Conservation (phyloP, 805 yeast genomes). For the Pichia sporocuriosa region DNA sequence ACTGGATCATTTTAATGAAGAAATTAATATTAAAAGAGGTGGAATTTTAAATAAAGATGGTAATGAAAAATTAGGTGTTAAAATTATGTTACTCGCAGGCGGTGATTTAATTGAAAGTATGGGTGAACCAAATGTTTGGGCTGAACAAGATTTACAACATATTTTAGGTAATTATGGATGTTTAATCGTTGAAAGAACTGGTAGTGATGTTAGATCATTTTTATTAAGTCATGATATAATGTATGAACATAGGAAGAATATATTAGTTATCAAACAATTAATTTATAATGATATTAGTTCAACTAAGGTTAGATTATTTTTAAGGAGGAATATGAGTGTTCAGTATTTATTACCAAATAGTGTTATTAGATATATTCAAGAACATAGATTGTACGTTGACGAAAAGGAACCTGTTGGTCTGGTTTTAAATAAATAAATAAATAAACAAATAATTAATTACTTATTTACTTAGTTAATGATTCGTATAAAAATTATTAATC, state of each 20-base stretch:
- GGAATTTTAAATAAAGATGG: slow-evolving; percentile 62
- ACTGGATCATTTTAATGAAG: slow-evolving; percentile 93
- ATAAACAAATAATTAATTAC: neutral
- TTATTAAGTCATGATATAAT: slow-evolving; percentile 89
- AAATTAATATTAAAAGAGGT: slow-evolving; percentile 82
- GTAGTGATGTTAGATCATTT: slow-evolving; percentile 90
- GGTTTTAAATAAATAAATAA: slow-evolving; percentile 40
- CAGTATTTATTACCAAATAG: slow-evolving; percentile 91
- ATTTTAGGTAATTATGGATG: slow-evolving; percentile 95
- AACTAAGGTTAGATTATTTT: slow-evolving; percentile 86
- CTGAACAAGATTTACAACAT: slow-evolving; percentile 90
- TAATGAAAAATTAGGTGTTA: slow-evolving; percentile 58
- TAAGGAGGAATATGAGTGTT: slow-evolving; percentile 93
- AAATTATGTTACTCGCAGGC: slow-evolving; percentile 94
- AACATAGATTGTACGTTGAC: slow-evolving; percentile 75
- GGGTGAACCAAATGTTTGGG: slow-evolving; percentile 99
- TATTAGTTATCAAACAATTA: slow-evolving; percentile 88
- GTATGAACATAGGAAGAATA: slow-evolving; percentile 93
- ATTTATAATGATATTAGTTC: slow-evolving; percentile 95
- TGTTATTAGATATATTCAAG: slow-evolving; percentile 91
- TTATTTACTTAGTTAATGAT: too few relatives aligned
- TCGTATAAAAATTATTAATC: too few relatives aligned
- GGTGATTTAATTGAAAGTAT: slow-evolving; percentile 96
- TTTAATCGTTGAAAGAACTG: slow-evolving; percentile 92
- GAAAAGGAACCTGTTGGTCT: slow-evolving; percentile 93